A percentile compares a stretch with the other conserved stretches of the same genome.
These are phyloP conservation scores for Gossypium australe DNA, from an alignment of 345 rosid species.

Conservation along the genomic window DNA sequence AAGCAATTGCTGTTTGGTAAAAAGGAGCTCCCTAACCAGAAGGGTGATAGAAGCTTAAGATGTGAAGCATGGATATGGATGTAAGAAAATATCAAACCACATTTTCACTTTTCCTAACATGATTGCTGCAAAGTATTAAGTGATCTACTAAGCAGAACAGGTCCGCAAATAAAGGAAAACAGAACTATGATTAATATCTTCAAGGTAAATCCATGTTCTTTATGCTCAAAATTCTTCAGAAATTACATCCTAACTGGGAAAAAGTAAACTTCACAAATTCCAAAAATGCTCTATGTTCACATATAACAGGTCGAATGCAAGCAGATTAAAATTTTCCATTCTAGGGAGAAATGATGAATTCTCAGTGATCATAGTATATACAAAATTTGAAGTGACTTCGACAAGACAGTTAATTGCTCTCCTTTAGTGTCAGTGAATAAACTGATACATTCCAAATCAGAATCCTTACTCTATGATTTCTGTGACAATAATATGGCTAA, in stretches of 20 bases:
- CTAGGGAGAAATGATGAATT: conserved; percentile 1
- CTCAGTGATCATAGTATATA: not conserved
- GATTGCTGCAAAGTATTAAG: not conserved
- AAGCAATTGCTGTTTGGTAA: not conserved
- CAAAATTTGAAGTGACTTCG: not conserved
- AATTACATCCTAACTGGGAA: not conserved
- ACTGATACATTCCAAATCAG: conserved; percentile 8
- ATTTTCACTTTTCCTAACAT: not conserved
- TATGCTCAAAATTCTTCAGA: not conserved
- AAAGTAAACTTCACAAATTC: conserved; percentile 1
- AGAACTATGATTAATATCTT: not conserved
- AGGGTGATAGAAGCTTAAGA: not conserved
- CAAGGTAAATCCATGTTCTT: not conserved
- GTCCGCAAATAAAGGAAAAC: not conserved
- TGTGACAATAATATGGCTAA: not conserved
- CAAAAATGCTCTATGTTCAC: not conserved
- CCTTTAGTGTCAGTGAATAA: not conserved
- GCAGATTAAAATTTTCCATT: not conserved
- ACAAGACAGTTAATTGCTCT: not conserved
- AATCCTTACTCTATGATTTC: not conserved
- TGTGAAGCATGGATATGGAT: not conserved
- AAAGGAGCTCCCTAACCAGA: not conserved
- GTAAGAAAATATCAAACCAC: not conserved
- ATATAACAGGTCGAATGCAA: not conserved
- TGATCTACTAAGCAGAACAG: not conserved